Conservation (phyloP, 2,329 filamentous ascomycete species). For the Botrytis aclada region DNA sequence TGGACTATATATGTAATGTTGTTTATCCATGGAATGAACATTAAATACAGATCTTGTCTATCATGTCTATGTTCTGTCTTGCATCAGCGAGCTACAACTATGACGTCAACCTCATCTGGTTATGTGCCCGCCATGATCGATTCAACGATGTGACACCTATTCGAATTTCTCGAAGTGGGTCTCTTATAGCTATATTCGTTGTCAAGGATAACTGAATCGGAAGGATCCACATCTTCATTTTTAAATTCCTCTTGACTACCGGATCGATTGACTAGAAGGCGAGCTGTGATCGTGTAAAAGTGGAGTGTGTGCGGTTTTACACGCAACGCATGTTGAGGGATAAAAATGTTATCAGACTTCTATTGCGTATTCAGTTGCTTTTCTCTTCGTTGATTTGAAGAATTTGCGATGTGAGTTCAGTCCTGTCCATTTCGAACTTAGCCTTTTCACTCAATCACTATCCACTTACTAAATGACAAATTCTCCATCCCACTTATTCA, state of each 20-base stretch:
- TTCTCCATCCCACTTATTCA: neutral
- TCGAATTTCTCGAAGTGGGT: neutral
- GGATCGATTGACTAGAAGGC: neutral
- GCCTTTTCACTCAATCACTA: neutral
- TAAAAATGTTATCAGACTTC: neutral
- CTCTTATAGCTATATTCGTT: neutral
- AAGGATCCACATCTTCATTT: neutral
- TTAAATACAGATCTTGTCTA: neutral
- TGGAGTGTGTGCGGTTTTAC: neutral
- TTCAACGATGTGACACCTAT: neutral
- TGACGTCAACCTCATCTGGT: neutral
- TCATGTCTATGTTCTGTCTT: neutral
- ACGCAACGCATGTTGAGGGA: neutral
- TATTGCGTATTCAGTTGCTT: neutral
- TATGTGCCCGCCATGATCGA: neutral
- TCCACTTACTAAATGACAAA: neutral
- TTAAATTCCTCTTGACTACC: neutral
- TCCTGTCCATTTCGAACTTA: neutral
- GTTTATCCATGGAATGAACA: constrained; percentile 6
- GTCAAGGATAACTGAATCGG: neutral
- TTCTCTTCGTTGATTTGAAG: neutral
- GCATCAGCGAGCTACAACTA: neutral
- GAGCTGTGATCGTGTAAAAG: neutral
- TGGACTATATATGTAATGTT: constrained; percentile 4
- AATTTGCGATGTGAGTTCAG: neutral